Percentiles rank a stretch among this genome's conserved stretches.
Conservation (phyloP, 495 filamentous ascomycete species). For the Jackrogersella multiformis region DNA sequence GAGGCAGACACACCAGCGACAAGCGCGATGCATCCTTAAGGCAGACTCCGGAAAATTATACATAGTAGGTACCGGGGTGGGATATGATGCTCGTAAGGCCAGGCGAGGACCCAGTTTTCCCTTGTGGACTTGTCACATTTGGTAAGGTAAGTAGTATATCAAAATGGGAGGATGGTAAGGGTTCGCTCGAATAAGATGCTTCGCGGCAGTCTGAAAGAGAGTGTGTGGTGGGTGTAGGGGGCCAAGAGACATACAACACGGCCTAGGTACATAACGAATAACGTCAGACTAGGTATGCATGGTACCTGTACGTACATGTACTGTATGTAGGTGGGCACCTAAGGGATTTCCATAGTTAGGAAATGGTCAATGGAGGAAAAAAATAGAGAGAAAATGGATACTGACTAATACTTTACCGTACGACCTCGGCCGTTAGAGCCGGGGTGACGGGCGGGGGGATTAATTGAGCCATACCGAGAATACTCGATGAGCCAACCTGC, state of each 20-base stretch:
- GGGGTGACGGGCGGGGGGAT: conserved; percentile 19
- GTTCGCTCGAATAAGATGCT: conserved; percentile 25
- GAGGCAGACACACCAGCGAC: conserved; percentile 31
- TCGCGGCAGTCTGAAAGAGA: conserved; percentile 14
- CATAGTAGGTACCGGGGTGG: conserved; percentile 25
- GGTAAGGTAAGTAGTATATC: conserved; percentile 42
- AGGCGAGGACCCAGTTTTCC: conserved; percentile 29
- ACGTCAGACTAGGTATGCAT: conserved; percentile 38
- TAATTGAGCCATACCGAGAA: conserved; percentile 25
- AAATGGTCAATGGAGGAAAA: background rate
- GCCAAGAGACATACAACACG: conserved; percentile 5
- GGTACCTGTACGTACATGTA: conserved; percentile 14
- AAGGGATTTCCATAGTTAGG: conserved; percentile 31
- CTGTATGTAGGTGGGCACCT: no score
- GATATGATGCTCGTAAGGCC: conserved; percentile 34
- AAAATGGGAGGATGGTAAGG: conserved; percentile 25
- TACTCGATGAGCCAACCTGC: conserved; percentile 15
- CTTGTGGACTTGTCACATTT: conserved; percentile 29
- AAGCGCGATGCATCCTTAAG: conserved; percentile 35
- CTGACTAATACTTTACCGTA: conserved; percentile 37
- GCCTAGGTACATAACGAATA: conserved; percentile 20
- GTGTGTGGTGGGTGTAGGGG: conserved; percentile 23
- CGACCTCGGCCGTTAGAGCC: conserved; percentile 33
- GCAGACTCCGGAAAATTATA: conserved; percentile 43
- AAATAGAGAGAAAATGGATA: conserved; percentile 13